Base-by-base conservation (phyloP, 2,329 filamentous ascomycete genomes). In the Alternaria metachromatica region DNA sequence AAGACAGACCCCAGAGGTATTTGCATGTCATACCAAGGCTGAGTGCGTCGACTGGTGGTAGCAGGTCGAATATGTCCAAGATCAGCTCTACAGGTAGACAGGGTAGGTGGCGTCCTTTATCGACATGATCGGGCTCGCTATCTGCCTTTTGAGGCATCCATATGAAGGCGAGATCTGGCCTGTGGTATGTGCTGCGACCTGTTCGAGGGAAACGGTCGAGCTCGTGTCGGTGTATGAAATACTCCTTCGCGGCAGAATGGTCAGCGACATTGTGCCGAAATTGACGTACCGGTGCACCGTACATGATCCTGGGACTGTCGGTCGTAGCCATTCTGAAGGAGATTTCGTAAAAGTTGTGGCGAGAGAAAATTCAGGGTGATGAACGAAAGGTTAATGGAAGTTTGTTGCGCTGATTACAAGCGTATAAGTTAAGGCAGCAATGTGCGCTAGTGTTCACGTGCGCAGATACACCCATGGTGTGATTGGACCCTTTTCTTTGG, bases 221-320 rank as follows among this genome's bases (percentile, higher is more conserved):
- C 10, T 12, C 4, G 28, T 3, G 33, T 37, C 33, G 33, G 33
- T 37, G 33, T 0, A 37, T 37, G 8, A 37, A 37, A 0, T 37
- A 37, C 7, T 37, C 33, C 0, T 37, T 37, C 1, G 33, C 33
- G 33, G 33, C 33, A 37, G 26, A 28, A 11, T 28, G 26, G 26
- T 28, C 26, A 30, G 33, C 33, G 4, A 9, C 8, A 9, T 37
- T 37, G 33, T 37, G 33, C 1, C 4, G 0, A n/a, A n/a, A 1
- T 37, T 0, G 33, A 0, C 13, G 15, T 37, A 0, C 7, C 15
- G 33, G 33, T 37, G 33, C 33, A 37, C 33, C 0, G 4, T n/a
- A 41, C 33, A 41, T 0, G 8, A 41, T 41, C 8, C 2, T 41
- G 8, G 33, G 33, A 0, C 8, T 0, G 0, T 0, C 33, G 15